Conservation (phyloP, 2,329 filamentous ascomycete genomes). For the Trichoderma afroharzianum region DNA sequence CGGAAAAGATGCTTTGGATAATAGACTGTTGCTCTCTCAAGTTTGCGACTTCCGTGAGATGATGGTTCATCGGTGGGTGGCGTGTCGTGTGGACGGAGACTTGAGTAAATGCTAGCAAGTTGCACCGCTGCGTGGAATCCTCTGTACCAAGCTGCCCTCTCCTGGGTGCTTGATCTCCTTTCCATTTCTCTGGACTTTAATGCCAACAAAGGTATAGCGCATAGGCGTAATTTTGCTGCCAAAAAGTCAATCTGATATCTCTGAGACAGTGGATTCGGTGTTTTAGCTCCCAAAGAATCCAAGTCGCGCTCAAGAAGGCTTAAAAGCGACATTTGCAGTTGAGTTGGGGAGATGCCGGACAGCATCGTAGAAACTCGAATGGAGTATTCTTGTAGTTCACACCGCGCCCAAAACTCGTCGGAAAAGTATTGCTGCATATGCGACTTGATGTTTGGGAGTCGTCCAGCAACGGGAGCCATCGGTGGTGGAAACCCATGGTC, state of each 20-base stretch:
- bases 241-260: not conserved
- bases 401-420: not conserved
- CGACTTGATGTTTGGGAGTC: not conserved
- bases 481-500: not conserved
- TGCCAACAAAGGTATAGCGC: not conserved
- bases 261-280: not conserved
- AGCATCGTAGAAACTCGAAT: not conserved
- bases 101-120: not conserved
- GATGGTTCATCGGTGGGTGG: not conserved
- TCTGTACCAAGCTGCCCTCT: not conserved
- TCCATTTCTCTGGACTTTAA: not conserved
- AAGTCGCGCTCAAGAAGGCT: not conserved
- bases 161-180: not conserved
- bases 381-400: not conserved
- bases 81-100: not conserved
- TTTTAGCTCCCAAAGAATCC: not conserved
- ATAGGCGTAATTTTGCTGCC: not conserved
- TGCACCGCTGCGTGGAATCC: not conserved
- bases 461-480: not conserved
- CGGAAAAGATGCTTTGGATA: not conserved
- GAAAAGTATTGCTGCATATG: not conserved
- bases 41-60: not conserved
- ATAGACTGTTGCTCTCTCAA: not conserved
- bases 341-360: not conserved
- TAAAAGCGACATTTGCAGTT: not conserved